Conservation (phyloP, 1,284 basidiomycete genomes). For the Fomitopsis schrenkii region DNA sequence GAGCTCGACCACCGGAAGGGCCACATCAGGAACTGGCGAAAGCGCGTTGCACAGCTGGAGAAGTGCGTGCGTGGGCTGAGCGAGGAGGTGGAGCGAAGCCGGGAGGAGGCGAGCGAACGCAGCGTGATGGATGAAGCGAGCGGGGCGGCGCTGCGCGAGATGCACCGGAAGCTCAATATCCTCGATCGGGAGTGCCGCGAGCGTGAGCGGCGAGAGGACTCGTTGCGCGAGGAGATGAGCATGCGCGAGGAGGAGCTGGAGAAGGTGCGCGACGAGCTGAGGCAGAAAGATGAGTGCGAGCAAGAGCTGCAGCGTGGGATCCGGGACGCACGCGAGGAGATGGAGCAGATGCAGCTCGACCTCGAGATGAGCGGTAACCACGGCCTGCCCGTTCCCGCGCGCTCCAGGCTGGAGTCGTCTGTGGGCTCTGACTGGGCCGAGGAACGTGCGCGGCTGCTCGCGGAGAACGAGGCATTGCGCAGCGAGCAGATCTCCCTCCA, state of each 20-base stretch:
- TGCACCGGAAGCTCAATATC: constrained; percentile 59
- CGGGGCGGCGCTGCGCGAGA: constrained; percentile 58
- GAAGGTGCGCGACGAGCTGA: constrained; percentile 44
- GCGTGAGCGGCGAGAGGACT: constrained; percentile 38
- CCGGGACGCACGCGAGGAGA: constrained; percentile 49
- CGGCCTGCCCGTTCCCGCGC: not conserved
- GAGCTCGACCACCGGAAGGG: constrained; percentile 55
- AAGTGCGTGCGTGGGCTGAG: constrained; percentile 57
- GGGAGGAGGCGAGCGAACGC: constrained; percentile 64
- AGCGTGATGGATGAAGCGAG: constrained; percentile 78
- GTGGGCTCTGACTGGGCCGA: constrained; percentile 44
- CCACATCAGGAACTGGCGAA: constrained; percentile 59
- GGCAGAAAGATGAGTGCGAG: constrained; percentile 47
- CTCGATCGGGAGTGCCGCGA: constrained; percentile 59
- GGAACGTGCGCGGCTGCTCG: constrained; percentile 42
- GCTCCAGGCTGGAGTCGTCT: constrained; percentile 24
- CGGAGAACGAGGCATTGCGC: constrained; percentile 37
- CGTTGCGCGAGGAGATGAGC: constrained; percentile 20
- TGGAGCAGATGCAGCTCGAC: constrained; percentile 42
- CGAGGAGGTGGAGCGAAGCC: constrained; percentile 64
- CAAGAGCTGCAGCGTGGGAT: constrained; percentile 47
- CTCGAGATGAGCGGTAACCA: constrained; percentile 13
- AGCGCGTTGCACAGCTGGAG: constrained; percentile 69
- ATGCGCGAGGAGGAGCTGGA: constrained; percentile 39
- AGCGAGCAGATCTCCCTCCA: constrained; percentile 29